Conservation (phyloP, 1,139 yeast species). For the Lizanozyma gosingica region DNA sequence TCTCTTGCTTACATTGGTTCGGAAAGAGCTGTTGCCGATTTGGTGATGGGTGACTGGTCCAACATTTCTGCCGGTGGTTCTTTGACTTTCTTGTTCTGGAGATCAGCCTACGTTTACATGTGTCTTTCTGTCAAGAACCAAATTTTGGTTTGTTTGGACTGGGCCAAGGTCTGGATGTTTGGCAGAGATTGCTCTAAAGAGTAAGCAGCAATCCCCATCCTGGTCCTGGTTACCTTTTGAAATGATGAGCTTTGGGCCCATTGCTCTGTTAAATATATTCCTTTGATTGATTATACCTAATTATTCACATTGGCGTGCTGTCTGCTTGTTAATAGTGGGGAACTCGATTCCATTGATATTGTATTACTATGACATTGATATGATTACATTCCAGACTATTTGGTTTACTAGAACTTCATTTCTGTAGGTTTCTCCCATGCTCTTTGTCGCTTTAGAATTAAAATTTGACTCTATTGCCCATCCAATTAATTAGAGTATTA, state of each 20-base stretch:
- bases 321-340: too few relatives aligned
- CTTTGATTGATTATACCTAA: not conserved
- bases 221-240: too few relatives aligned
- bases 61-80: constrained; percentile 78
- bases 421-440: too few relatives aligned
- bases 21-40: constrained; percentile 89
- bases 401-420: too few relatives aligned
- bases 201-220: constrained; percentile 11
- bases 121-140: constrained; percentile 84
- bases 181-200: constrained; percentile 79
- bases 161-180: constrained; percentile 78
- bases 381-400: too few relatives aligned
- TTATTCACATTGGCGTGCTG: not conserved
- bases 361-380: too few relatives aligned
- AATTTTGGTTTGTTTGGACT: constrained; percentile 74
- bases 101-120: constrained; percentile 89
- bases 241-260: too few relatives aligned
- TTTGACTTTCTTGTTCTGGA: constrained; percentile 86
- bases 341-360: too few relatives aligned
- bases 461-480: too few relatives aligned
- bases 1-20: constrained; percentile 78
- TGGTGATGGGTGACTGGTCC: constrained; percentile 82
- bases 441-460: too few relatives aligned
- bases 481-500: too few relatives aligned
- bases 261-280: not conserved